Conservation (phyloP, 2,329 filamentous ascomycete genomes). For the Fusarium pseudocircinatum region DNA sequence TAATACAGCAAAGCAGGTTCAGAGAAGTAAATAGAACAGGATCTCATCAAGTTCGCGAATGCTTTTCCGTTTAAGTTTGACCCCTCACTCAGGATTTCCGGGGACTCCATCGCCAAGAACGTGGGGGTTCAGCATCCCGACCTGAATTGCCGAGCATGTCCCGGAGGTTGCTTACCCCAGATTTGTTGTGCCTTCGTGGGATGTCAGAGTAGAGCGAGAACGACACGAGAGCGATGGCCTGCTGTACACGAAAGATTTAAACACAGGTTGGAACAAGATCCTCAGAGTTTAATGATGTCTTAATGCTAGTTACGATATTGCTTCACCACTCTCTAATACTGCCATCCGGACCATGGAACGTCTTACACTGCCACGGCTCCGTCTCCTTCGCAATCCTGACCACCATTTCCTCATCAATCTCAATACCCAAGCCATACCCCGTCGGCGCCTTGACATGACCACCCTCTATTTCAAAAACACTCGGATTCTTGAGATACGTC, state of each 20-base stretch:
- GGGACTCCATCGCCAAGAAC: background rate
- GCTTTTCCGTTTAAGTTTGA: background rate
- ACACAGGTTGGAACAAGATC: no score
- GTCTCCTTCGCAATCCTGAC: slow-evolving; percentile 66
- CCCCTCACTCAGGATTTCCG: background rate
- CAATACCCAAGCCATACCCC: slow-evolving; percentile 73
- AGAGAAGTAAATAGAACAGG: background rate
- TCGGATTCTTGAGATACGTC: slow-evolving; percentile 71
- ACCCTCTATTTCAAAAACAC: slow-evolving; percentile 72
- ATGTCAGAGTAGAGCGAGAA: background rate
- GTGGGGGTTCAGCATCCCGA: background rate
- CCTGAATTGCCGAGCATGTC: background rate
- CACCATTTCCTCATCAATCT: slow-evolving; percentile 75
- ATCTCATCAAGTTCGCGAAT: background rate
- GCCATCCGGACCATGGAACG: slow-evolving; percentile 11
- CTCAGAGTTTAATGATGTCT: no score
- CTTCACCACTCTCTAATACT: slow-evolving; percentile 16
- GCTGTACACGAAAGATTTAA: no score
- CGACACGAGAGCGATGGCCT: background rate
- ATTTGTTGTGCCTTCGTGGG: background rate
- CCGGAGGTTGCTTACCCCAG: background rate
- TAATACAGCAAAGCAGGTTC: background rate
- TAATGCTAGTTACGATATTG: fast-evolving
- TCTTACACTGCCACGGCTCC: slow-evolving; percentile 64
- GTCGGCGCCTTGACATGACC: slow-evolving; percentile 70